phyloP scores from a whole-genome alignment of 176 grass and related monocot genomes.

The Lolium perenne region DNA sequence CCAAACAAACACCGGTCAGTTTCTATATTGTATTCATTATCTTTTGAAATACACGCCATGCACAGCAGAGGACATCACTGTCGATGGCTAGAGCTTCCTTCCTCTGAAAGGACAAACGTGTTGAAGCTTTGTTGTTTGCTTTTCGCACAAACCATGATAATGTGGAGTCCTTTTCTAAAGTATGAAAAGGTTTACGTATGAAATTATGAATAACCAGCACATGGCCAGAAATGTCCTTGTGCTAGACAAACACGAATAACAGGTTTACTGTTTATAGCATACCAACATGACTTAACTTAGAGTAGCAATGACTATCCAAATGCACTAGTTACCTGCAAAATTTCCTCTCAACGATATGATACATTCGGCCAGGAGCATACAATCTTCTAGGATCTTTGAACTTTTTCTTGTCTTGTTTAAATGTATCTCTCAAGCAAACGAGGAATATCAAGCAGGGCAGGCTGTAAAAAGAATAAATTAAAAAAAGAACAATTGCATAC shows the following conservation, averaged over 20 bases:
- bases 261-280: conserved; percentile 12
- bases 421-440: conserved; percentile 96
- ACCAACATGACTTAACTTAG: neutral
- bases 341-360: conserved; percentile 98
- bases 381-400: conserved; percentile 84
- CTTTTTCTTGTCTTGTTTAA: conserved; percentile 92
- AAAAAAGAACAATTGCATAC: conserved; percentile 36
- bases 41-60: neutral
- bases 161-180: conserved; percentile 3
- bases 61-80: neutral
- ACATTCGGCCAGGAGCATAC: conserved; percentile 96
- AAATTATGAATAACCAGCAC: neutral
- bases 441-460: conserved; percentile 94
- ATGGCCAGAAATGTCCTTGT: neutral
- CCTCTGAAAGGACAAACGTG: conserved; percentile 1
- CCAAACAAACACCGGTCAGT: neutral
- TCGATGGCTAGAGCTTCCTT: neutral
- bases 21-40: neutral
- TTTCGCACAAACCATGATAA: neutral
- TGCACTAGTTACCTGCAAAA: conserved; percentile 75
- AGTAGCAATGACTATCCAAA: conserved; percentile 26
- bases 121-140: neutral
- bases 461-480: conserved; percentile 83
- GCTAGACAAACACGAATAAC: conserved; percentile 8
- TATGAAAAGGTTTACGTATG: neutral